These are phyloP conservation scores for Yamadazyma triangularis DNA, from an alignment of 1,139 yeast species.

Conservation along the genomic window DNA sequence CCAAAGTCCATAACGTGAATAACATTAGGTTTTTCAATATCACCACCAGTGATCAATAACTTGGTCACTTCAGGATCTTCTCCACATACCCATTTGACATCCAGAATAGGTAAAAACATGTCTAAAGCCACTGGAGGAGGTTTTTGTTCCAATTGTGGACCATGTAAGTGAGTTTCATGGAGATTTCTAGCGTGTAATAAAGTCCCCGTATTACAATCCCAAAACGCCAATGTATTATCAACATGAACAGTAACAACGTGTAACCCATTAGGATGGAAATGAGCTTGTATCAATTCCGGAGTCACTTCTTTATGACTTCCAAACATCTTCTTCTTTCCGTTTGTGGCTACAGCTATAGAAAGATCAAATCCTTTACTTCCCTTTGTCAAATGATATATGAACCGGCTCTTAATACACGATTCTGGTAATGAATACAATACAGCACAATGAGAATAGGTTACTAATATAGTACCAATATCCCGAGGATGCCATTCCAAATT, in stretches of 20 bases:
- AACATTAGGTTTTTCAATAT: conserved; percentile 46
- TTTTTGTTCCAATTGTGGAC: conserved; percentile 15
- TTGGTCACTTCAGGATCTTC: conserved; percentile 77
- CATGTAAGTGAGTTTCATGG: conserved; percentile 60
- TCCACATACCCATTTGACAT: conserved; percentile 70
- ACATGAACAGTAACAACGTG: conserved; percentile 74
- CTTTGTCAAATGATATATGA: conserved; percentile 50
- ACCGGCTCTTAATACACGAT: conserved; percentile 50
- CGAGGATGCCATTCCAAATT: conserved; percentile 81
- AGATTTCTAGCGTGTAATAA: conserved; percentile 71
- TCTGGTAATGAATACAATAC: conserved; percentile 64
- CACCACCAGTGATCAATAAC: conserved; percentile 69
- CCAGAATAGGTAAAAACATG: conserved; percentile 35
- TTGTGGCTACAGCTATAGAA: conserved; percentile 29
- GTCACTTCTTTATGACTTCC: conserved; percentile 36
- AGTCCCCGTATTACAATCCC: conserved; percentile 83
- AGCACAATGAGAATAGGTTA: conserved; percentile 69
- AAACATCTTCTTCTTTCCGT: conserved; percentile 42
- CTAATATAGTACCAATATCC: conserved; percentile 73
- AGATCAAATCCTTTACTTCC: conserved; percentile 31
- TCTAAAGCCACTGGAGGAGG: no score
- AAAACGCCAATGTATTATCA: conserved; percentile 82
- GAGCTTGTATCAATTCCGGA: conserved; percentile 57
- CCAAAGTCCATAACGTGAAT: conserved; percentile 75
- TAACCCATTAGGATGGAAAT: conserved; percentile 91